Evolutionary conservation across 1,139 yeast genomes (phyloP).

Genomic region (Wickerhamomyces sp.): DNA sequence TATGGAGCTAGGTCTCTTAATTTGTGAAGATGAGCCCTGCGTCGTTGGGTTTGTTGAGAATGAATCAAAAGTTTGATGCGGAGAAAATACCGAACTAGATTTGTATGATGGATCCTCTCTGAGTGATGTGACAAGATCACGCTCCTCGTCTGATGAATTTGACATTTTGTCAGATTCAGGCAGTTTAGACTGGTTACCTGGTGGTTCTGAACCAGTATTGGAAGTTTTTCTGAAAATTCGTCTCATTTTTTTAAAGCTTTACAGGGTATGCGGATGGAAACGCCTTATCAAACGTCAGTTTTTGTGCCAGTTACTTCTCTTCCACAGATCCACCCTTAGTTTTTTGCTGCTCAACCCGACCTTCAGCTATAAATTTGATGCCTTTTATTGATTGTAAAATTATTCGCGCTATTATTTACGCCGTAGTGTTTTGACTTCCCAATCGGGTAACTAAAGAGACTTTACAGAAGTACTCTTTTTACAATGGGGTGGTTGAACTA

Average conservation of each 20-base stretch:
- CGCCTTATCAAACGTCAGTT: no score
- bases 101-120: constrained; percentile 5
- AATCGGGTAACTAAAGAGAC: background rate
- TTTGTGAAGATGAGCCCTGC: constrained; percentile 1
- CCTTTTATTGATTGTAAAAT: no score
- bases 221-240: no score
- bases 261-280: no score
- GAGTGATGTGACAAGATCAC: background rate
- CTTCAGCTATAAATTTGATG: no score
- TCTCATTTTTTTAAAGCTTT: no score
- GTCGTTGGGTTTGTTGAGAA: constrained; percentile 14
- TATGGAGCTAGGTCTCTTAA: background rate
- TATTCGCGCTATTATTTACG: background rate
- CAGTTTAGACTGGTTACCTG: no score
- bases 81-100: constrained; percentile 17
- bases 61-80: constrained; percentile 15
- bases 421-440: background rate
- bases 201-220: no score
- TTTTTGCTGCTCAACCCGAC: no score
- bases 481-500: background rate
- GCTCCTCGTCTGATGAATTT: background rate
- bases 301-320: no score
- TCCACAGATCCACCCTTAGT: no score
- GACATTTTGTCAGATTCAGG: background rate
- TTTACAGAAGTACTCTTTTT: background rate